Evolutionary conservation across 129 eudicot genomes (phyloP).

Genomic region (Mikania micrantha): DNA sequence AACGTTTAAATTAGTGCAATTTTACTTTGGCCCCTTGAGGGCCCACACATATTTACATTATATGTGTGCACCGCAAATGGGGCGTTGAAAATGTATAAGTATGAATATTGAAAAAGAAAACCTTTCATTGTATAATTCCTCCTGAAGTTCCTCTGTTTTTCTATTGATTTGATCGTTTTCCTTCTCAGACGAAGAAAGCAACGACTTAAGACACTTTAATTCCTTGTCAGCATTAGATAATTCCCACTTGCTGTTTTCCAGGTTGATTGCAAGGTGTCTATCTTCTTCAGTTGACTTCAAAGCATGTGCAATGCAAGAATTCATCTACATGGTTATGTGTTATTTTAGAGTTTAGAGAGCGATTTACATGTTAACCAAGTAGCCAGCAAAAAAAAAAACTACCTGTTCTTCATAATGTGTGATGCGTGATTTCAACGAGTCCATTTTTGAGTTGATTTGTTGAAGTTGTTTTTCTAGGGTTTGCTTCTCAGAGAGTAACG

Average conservation of each 20-base stretch:
- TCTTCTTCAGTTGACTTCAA: constrained; percentile 70
- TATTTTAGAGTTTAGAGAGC: constrained; percentile 1
- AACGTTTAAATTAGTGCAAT: no score
- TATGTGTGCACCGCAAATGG: no score
- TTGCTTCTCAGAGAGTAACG: constrained; percentile 65
- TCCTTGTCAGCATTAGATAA: constrained; percentile 83
- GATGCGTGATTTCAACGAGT: constrained; percentile 57
- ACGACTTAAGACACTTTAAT: constrained; percentile 75
- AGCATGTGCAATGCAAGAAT: constrained; percentile 53
- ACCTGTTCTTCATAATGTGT: constrained; percentile 77
- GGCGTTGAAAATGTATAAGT: no score
- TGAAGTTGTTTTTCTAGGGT: constrained; percentile 55
- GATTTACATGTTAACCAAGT: background rate
- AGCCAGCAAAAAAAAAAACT: background rate
- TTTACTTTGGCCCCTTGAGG: no score
- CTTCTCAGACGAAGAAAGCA: constrained; percentile 73
- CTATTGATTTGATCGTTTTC: constrained; percentile 73
- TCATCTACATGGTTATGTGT: constrained; percentile 58
- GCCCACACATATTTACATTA: no score
- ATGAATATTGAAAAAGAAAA: background rate
- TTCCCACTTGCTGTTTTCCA: constrained; percentile 81
- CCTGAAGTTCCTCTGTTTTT: constrained; percentile 61
- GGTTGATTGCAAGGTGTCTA: constrained; percentile 50
- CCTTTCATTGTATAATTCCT: constrained; percentile 76
- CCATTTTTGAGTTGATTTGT: constrained; percentile 50